phyloP scores from a whole-genome alignment of 257 asterid genomes.

The Gynochthodes officinalis region DNA sequence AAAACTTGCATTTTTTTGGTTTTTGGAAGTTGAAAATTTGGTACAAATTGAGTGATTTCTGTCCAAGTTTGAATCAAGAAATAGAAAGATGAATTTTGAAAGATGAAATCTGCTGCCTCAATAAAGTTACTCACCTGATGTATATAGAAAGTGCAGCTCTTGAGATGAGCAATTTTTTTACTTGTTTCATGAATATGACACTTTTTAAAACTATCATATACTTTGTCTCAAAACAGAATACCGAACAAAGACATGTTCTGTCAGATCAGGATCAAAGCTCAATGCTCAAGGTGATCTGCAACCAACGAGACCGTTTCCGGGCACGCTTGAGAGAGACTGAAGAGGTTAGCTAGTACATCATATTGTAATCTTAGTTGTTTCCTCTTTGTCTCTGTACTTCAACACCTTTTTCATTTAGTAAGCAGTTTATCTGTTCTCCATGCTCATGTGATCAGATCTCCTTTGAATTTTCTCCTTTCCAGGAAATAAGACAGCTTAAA shows the following conservation, averaged over 20 bases:
- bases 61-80: background rate
- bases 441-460: constrained; percentile 16
- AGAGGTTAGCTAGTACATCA: constrained; percentile 50
- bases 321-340: constrained; percentile 95
- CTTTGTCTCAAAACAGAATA: constrained; percentile 43
- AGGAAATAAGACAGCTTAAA: constrained; percentile 93
- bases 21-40: too few species aligned
- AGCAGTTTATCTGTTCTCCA: constrained; percentile 9
- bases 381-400: background rate
- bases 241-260: constrained; percentile 64
- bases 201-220: background rate
- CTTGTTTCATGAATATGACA: constrained; percentile 4
- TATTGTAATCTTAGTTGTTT: background rate
- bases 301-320: constrained; percentile 95
- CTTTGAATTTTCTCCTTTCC: constrained; percentile 20
- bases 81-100: background rate
- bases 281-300: constrained; percentile 98
- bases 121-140: background rate
- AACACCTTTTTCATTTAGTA: background rate
- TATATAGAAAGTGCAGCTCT: background rate
- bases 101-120: background rate
- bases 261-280: constrained; percentile 90
- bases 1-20: background rate
- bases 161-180: background rate
- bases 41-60: background rate